Base-by-base conservation (phyloP, 2,329 filamentous ascomycete species). In the Aspergillus latus region DNA sequence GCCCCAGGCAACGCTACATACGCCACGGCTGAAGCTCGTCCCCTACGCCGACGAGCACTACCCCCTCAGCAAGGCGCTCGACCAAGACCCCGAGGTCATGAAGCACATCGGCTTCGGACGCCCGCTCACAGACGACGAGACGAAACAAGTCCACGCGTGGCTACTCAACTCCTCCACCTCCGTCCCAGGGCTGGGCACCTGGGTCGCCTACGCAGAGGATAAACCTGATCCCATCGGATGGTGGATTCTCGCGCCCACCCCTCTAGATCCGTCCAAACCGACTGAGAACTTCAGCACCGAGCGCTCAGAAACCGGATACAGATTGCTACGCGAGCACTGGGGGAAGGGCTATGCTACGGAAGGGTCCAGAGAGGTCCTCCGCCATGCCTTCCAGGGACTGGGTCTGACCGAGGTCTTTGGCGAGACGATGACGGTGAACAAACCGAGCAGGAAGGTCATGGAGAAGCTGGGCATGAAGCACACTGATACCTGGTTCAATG, bases 391-490 rank as follows among this genome's bases (percentile, higher is more conserved):
- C 42, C 36, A 46, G 30, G 58, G 58, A 16, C 52, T 60, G 15
- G 58, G 58, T 9, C 44, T 60, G 10, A n/a, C 15, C 4, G 58
- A 60, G 44, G 58, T 57, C 7, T 49, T 55, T 55, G 58, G 58
- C 16, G 58, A 60, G 52, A 60, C 58, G 10, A 60, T 60, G 58
- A 54, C 58, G 16, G 55, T 60, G 6, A 60, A 60, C 29, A 29
- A n/a, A 26, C 51, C 51, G 3, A 58, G 54, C 9, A 36, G 55
- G 10, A 48, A 47, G 28, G 46, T 51, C 10, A 60, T 60, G 55
- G 48, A 47, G 2, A 49, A 40, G 21, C 55, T 52, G 43, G 58
- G 58, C 8, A 36, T 60, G 16, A 60, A 42, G 11, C 52, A 60
- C 44, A 40, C 32, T 15, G 48, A 49, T 30, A 60, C 58, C 8